Percentiles rank a stretch among this genome's conserved stretches.
Conservation (phyloP, 2,329 filamentous ascomycete genomes). For the Aspergillus tamarii region DNA sequence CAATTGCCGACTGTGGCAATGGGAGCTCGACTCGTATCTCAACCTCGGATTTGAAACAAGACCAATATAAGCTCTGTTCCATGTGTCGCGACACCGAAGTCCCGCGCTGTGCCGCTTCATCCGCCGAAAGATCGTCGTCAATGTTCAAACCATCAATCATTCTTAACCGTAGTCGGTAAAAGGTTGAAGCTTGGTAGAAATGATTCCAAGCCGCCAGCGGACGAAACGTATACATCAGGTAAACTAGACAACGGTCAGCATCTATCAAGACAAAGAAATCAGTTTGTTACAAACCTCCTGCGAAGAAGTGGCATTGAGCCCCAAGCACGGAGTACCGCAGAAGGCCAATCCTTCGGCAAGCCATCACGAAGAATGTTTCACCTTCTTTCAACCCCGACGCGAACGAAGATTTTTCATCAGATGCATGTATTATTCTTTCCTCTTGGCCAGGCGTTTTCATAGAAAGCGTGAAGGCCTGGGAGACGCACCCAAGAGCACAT, state of each 20-base stretch:
- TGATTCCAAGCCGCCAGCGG: slow-evolving; percentile 44
- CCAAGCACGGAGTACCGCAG: slow-evolving; percentile 34
- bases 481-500: not conserved
- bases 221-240: slow-evolving; percentile 42
- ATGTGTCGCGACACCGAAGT: slow-evolving; percentile 30
- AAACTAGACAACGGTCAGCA: slow-evolving; percentile 4
- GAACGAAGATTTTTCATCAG: slow-evolving; percentile 14
- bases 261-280: slow-evolving; percentile 18
- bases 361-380: slow-evolving; percentile 34
- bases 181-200: slow-evolving; percentile 37
- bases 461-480: not conserved
- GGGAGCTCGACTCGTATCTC: slow-evolving; percentile 46
- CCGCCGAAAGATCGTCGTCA: slow-evolving; percentile 7
- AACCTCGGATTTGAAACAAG: slow-evolving; percentile 49
- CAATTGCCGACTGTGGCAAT: slow-evolving; percentile 41
- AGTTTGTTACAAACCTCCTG: slow-evolving; percentile 37
- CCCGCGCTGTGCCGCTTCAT: slow-evolving; percentile 10
- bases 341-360: slow-evolving; percentile 33
- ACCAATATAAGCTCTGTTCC: slow-evolving; percentile 49
- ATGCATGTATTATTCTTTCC: not conserved
- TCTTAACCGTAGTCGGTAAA: slow-evolving; percentile 41
- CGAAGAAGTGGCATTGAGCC: slow-evolving; percentile 45
- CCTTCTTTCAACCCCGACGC: slow-evolving; percentile 24
- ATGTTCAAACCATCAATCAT: slow-evolving; percentile 19
- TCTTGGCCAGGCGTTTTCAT: not conserved